Conservation (phyloP, 768 basidiomycete species). For the Auricularia sp. region DNA sequence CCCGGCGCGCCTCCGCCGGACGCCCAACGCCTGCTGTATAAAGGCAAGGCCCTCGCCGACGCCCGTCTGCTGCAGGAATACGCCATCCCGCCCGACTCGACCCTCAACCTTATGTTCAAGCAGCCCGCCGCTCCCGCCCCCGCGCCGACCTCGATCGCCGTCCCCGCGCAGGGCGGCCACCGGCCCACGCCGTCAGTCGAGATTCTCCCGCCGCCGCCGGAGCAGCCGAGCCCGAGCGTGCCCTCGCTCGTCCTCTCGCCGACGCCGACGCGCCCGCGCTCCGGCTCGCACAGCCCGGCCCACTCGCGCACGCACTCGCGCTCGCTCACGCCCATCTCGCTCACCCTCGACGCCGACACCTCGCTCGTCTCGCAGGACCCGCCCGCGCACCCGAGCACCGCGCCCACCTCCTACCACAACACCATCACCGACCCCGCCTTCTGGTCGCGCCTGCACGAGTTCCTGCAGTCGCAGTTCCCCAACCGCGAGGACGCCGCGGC, state of each 20-base stretch:
- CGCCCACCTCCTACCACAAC: slow-evolving; percentile 44
- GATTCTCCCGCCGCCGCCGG: slow-evolving; percentile 15
- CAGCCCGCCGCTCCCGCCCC: slow-evolving; percentile 34
- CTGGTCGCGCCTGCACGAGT: slow-evolving; percentile 61
- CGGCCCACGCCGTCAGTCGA: slow-evolving; percentile 6
- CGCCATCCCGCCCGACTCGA: slow-evolving; percentile 67
- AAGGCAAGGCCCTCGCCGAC: slow-evolving; percentile 91
- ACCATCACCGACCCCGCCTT: slow-evolving; percentile 70
- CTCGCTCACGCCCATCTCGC: slow-evolving; percentile 54
- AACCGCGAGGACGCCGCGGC: slow-evolving; percentile 52
- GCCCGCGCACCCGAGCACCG: slow-evolving; percentile 18
- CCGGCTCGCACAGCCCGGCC: slow-evolving; percentile 63
- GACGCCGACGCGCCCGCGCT: slow-evolving; percentile 21
- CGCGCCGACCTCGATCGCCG: slow-evolving; percentile 35
- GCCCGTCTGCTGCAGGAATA: slow-evolving; percentile 87
- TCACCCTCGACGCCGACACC: slow-evolving; percentile 59
- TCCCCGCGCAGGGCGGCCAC: slow-evolving; percentile 2
- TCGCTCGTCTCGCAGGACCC: slow-evolving; percentile 30
- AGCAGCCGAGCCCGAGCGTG: slow-evolving; percentile 16
- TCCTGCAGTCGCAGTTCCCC: slow-evolving; percentile 61
- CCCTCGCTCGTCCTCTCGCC: slow-evolving; percentile 13
- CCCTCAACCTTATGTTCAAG: slow-evolving; percentile 81
- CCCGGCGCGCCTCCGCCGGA: slow-evolving; percentile 67
- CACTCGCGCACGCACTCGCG: slow-evolving; percentile 57
- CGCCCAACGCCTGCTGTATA: slow-evolving; percentile 77